Base-by-base conservation (phyloP, 371 early-diverging fungal genomes). In the Rhizomucor miehei region DNA sequence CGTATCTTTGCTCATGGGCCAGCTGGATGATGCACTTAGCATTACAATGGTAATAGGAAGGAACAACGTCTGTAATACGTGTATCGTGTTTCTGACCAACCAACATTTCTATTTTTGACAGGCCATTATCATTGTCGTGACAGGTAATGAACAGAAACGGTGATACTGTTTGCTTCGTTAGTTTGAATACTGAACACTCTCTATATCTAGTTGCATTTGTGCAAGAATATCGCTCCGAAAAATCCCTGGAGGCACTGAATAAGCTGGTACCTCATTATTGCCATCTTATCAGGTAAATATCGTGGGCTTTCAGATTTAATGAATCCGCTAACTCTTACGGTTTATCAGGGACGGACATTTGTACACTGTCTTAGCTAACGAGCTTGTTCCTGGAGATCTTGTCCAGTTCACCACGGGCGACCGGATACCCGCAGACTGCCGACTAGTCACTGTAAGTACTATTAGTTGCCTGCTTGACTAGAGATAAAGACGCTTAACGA, bases 11-110 rank as follows among this genome's bases (percentile, higher is more conserved):
- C 57, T 92, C 24, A 81, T 97, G 76, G 94, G 94, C 10, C 90
- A 97, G 63, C 72, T 82, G 59, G 94, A 94, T 60, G 96, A 98
- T 65, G 98, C 97, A 16, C 79, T 96, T 60, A 91, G 91, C 63
- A 96, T 98, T 48, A 86, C 94, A 0, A 69, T 95, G 82, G 96
- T 91, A 72, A 58, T 8, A 8, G 3, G 60, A 60, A 21, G 19
- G 19, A 23, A 23, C 29, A 25, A 1, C 13, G 40, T 17, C 8
- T 44, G 8, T 50, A 16, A 47, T 21, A 25, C 36, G 45, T 46
- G 24, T 45, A 17, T 44, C 23, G 23, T n/a, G n/a, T 36, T 20
- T 36, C 40, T 35, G 6, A n/a, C 11, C 19, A 41, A 34, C 41
- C 41, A 13, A 20, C 24, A 39, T 39, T 40, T 35, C 48, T 46